Evolutionary conservation across 1,139 yeast genomes (phyloP), one percentile per base, ranked within the genome.

Genomic region (Nakaseomyces uthaithaninus): DNA sequence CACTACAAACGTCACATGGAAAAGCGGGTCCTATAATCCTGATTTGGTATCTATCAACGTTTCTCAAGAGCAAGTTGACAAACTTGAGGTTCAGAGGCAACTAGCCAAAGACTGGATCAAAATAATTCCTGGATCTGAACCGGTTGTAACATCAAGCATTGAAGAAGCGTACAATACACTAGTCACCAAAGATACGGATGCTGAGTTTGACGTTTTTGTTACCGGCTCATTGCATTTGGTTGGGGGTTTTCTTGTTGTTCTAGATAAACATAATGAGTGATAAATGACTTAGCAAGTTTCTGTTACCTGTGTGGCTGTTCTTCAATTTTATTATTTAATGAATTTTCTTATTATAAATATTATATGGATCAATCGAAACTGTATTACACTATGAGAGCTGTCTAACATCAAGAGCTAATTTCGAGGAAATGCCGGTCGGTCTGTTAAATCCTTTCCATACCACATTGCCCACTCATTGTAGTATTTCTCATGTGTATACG

Each of bases 141-240:
- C 73, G 24, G 77, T 74, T 47, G 76, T 91, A 1, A 73, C 79
- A 50, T 73, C 75, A 30, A 86, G 78, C 52, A 84, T 93, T 37
- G 95, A 91, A 60, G 74, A 82, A 1, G 78, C 91, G 5, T 74
- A 80, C 12, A 69, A 75, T 30, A 67, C 72, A 61, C 54, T 75
- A 57, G 57, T 72, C 62, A 33, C 38, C 6, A 17, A 43, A 17
- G 45, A 62, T 15, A 68, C 63, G 43, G 22, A 45, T 8, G 53
- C 55, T 7, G 60, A 63, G 2, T 65, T 78, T 16, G 89, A 87
- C 49, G 94, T 87, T 1, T 80, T 87, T 64, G 96, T 87, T 0
- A 84, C 94, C 46, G 99, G 99, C 2, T 89, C 97, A 18, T 67
- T 93, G 47, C 95, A 89, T 60, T 67, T 93, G 42, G 95, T 91